Percentiles rank a stretch among this genome's conserved stretches.
phyloP scores from a whole-genome alignment of 352 stramenopile genomes.

The Phytopythium helicoides region DNA sequence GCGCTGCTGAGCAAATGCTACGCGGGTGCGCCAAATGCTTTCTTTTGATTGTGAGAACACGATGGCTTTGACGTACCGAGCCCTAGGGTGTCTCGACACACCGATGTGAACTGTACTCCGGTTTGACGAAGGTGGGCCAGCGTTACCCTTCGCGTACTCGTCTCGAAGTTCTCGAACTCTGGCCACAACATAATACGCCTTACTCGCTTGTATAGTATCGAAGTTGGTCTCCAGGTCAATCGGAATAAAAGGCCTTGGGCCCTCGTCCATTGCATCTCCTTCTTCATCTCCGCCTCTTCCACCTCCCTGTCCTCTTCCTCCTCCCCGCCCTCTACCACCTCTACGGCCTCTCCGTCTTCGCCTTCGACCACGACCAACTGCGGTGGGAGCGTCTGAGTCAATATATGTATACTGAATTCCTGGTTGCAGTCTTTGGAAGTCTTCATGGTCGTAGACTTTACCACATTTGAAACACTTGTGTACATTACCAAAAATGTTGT shows the following conservation, averaged over 20 bases:
- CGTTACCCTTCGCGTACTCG: conserved; percentile 34
- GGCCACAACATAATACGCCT: conserved; percentile 67
- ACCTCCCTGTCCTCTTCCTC: conserved; percentile 14
- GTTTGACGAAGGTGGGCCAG: not conserved
- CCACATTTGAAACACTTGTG: conserved; percentile 53
- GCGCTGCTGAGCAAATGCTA: conserved; percentile 68
- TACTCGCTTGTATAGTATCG: conserved; percentile 55
- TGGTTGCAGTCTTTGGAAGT: conserved; percentile 87
- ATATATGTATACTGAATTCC: conserved; percentile 68
- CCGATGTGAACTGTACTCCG: not conserved
- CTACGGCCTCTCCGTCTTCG: too few relatives aligned
- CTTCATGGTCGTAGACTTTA: conserved; percentile 74
- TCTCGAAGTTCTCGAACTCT: conserved; percentile 61
- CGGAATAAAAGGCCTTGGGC: conserved; percentile 1
- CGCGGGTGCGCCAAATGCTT: conserved; percentile 72
- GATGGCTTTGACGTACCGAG: conserved; percentile 63
- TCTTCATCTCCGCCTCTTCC: not conserved
- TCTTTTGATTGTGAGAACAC: conserved; percentile 85
- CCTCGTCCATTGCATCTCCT: not conserved
- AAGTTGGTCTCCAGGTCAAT: conserved; percentile 32
- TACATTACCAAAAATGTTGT: conserved; percentile 48
- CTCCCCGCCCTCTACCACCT: not conserved
- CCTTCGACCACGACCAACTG: too few relatives aligned
- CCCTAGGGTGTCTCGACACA: conserved; percentile 3
- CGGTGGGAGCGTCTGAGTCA: conserved; percentile 9